Evolutionary conservation across 768 basidiomycete species (phyloP), one percentile per base, ranked within the genome.

Genomic region (Kwoniella mangroviensis): DNA sequence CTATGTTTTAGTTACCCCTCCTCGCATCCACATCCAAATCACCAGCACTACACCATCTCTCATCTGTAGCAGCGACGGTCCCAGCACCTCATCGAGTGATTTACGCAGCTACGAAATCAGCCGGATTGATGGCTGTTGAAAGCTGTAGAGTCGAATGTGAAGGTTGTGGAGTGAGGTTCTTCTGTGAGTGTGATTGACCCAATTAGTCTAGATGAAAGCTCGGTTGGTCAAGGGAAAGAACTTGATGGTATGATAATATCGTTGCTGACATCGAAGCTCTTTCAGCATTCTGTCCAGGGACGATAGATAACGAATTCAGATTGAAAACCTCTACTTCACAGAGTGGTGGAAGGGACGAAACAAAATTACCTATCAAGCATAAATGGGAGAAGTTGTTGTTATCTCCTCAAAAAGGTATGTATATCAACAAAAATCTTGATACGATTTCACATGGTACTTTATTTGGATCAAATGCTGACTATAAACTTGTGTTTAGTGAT

Each of bases 31-130:
- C 89, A 0, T 94, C 92, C 0, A 66, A 79, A 0, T 86, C 88
- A 0, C 93, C 94, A 0, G 88, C 92, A 0, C 85, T 96, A 45
- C 87, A 93, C 28, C 88, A 95, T 52, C 79, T 97, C 43, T 92
- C 92, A 9, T 91, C 90, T 34, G 84, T 90, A 2, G 94, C 90
- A 2, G 88, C 92, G 2, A 85, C 90, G 6, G 89, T 94, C 43
- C 92, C 94, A 2, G 89, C 94, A 0, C 94, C 94, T 0, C 93
- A 92, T 0, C 90, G 94, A 7, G 85, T 92, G 0, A 84, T 98
- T 43, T 98, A 98, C 79, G 89, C 87, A 0, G 88, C 93, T 3
- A 92, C 91, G 11, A 97, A 98, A 81, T 86, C 90, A 2, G 91
- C 93, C 1, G 79, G 67, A n/a, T 69, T 81, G 28, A 76, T 78